Evolutionary conservation across 345 rosid species (phyloP).

Genomic region (Brassica carinata): DNA sequence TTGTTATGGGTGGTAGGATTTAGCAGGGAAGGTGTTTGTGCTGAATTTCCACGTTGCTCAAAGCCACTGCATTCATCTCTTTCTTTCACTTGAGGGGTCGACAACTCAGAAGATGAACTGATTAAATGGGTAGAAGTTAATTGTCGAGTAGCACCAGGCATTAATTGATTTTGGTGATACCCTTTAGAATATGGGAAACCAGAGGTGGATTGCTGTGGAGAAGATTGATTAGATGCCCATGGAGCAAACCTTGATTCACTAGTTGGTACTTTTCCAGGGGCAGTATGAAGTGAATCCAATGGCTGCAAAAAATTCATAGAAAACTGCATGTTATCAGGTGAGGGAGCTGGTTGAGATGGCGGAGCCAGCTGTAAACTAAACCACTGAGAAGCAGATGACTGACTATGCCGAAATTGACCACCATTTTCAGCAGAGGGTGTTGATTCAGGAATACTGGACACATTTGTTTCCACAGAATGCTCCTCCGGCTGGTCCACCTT

Average conservation of each 20-base stretch:
- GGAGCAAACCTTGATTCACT: slow-evolving; percentile 51
- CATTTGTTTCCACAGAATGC: slow-evolving; percentile 45
- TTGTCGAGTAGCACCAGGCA: slow-evolving; percentile 44
- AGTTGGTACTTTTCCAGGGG: slow-evolving; percentile 49
- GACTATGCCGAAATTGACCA: slow-evolving; percentile 57
- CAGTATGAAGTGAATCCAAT: slow-evolving; percentile 33
- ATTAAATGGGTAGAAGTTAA: slow-evolving; percentile 37
- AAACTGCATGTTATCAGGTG: slow-evolving; percentile 41
- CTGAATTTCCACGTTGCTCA: slow-evolving; percentile 50
- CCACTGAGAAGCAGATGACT: slow-evolving; percentile 66
- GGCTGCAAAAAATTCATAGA: slow-evolving; percentile 48
- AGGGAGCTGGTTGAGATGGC: slow-evolving; percentile 65
- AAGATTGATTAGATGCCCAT: slow-evolving; percentile 48
- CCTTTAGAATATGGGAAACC: slow-evolving; percentile 55
- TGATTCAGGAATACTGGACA: slow-evolving; percentile 54
- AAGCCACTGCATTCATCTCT: slow-evolving; percentile 48
- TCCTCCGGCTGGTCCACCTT: slow-evolving; percentile 77
- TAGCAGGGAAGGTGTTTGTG: slow-evolving; percentile 43
- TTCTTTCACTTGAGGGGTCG: slow-evolving; percentile 46
- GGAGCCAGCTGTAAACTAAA: slow-evolving; percentile 81
- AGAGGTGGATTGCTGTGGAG: slow-evolving; percentile 48
- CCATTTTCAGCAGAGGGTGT: slow-evolving; percentile 57
- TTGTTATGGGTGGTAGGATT: slow-evolving; percentile 36
- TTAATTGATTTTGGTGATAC: slow-evolving; percentile 47
- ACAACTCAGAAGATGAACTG: slow-evolving; percentile 44